Conservation (phyloP, 306 rosid genomes). For the Canavalia gladiata region DNA sequence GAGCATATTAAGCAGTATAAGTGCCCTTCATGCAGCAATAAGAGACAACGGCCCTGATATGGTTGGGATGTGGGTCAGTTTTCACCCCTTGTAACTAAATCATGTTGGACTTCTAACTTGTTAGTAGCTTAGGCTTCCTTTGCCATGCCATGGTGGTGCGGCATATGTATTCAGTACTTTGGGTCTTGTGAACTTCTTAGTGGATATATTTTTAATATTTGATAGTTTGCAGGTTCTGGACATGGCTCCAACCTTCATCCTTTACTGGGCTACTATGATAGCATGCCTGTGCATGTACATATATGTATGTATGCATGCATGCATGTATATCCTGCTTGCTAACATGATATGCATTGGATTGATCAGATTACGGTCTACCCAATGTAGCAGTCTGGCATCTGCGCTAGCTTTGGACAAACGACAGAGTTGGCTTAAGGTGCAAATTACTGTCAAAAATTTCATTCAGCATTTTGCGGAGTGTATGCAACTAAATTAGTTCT, state of each 20-base stretch:
- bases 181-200: conserved; percentile 47
- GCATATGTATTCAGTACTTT: conserved; percentile 42
- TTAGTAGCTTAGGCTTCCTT: conserved; percentile 49
- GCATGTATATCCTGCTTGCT: not conserved
- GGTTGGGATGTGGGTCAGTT: conserved; percentile 45
- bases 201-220: conserved; percentile 44
- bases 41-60: conserved; percentile 60
- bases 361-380: conserved; percentile 42
- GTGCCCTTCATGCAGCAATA: conserved; percentile 56
- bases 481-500: not conserved
- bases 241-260: not conserved
- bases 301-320: not conserved
- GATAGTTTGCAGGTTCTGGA: conserved; percentile 52
- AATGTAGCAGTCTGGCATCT: not conserved
- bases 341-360: conserved; percentile 29
- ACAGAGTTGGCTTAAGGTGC: conserved; percentile 8
- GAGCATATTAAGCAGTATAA: conserved; percentile 55
- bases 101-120: conserved; percentile 56
- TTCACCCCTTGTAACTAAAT: conserved; percentile 47
- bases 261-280: conserved; percentile 27
- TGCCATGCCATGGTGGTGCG: conserved; percentile 50
- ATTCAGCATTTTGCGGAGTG: not conserved
- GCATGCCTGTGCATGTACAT: not conserved
- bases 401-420: not conserved
- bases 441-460: not conserved